Base-by-base conservation (phyloP, 805 yeast genomes). In the Komagataella kurtzmanii region DNA sequence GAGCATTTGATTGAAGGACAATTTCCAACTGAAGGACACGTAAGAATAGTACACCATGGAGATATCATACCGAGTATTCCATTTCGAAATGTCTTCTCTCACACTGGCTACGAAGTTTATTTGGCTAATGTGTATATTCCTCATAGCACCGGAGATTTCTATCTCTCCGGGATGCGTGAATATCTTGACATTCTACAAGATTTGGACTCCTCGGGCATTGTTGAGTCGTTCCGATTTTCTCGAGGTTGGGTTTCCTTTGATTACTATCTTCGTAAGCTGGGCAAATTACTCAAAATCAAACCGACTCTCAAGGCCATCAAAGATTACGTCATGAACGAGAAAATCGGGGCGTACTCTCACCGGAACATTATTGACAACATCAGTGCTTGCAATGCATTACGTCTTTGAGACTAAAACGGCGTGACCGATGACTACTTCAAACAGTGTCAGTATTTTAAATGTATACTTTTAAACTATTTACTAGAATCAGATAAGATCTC, bases 31-130 rank as follows among this genome's bases (percentile, higher is more conserved):
- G 21, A 17, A 12, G 43, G 19, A 10, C 51, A 49, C 24, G 18
- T 17, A 3, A 19, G 51, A n/a, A 47, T 49, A n/a, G 46, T 49
- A 3, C 51, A 44, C 36, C 17, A 36, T 12, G 51, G 51, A 10
- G 51, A 49, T n/a, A 21, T 45, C 12, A 43, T 49, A 6, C 24
- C 47, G 44, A 14, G 24, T 17, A 10, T 49, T 7, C 51, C 51
- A 21, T 19, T 43, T 3, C 44, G 30, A 12, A 24, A 30, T 12
- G 45, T 10, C n/a, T 49, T 17, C 8, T 17, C 17, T 7, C 51
- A 49, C 30, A 21, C 47, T 1, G 51, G 51, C 17, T 21, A n/a
- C n/a, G 47, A 49, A 24, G 18, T 49, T 12, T 44, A 19, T 12
- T 14, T 49, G 14, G 44, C 17, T 17, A 49, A 44, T 14, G 21